Conservation (phyloP, 768 basidiomycete genomes). For the Lactifluus pinguis region DNA sequence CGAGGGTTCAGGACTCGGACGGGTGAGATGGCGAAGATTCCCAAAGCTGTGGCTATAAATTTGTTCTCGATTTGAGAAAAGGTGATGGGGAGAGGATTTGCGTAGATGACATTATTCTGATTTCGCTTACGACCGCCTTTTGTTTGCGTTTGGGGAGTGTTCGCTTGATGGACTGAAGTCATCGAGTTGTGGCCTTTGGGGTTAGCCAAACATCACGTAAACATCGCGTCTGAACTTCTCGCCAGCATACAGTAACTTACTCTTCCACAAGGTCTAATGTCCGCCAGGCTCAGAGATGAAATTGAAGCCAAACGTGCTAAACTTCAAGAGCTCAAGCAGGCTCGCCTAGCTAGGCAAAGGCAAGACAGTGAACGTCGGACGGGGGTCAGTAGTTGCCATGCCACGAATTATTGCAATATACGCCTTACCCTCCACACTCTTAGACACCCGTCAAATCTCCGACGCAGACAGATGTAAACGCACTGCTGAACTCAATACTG, state of each 20-base stretch:
- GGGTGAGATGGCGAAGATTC: slow-evolving; percentile 39
- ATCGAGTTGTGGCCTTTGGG: slow-evolving; percentile 23
- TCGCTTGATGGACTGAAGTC: slow-evolving; percentile 26
- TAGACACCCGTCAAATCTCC: slow-evolving; percentile 23
- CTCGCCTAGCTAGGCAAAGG: slow-evolving; percentile 60
- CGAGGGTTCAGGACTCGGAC: slow-evolving; percentile 59
- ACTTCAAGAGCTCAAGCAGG: slow-evolving; percentile 75
- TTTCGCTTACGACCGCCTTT: slow-evolving; percentile 49
- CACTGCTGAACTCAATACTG: slow-evolving; percentile 54
- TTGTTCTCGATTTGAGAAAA: slow-evolving; percentile 36
- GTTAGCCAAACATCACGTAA: slow-evolving; percentile 19
- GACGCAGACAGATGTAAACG: slow-evolving; percentile 54
- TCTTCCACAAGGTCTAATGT: slow-evolving; percentile 28
- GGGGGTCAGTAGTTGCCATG: slow-evolving; percentile 28
- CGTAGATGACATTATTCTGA: slow-evolving; percentile 64
- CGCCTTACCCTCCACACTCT: slow-evolving; percentile 5
- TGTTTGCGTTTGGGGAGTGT: slow-evolving; percentile 14
- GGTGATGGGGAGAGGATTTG: slow-evolving; percentile 58
- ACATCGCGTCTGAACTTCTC: slow-evolving; percentile 12
- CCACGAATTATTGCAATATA: slow-evolving; percentile 28
- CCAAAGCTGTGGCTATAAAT: slow-evolving; percentile 35
- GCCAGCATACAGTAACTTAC: too few species aligned
- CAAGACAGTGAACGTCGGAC: slow-evolving; percentile 40
- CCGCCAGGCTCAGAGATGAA: slow-evolving; percentile 70
- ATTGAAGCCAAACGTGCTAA: slow-evolving; percentile 87